phyloP scores from a whole-genome alignment of 202 grass and related monocot species.

The Schoenoplectus tabernaemontani region DNA sequence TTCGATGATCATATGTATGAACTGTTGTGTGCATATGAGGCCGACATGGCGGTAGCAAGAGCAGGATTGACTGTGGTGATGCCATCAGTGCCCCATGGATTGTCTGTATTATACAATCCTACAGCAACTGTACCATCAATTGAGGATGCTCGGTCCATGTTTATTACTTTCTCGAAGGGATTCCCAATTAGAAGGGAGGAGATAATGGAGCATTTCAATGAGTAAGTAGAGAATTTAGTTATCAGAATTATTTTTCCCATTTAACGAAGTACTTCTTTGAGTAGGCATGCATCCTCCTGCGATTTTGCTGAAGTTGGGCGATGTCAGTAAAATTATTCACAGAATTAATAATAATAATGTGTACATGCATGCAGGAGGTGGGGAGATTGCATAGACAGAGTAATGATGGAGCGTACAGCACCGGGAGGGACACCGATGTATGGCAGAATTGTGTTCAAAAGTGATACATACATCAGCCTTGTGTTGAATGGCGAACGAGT shows the following conservation, averaged over 20 bases:
- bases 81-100: background rate
- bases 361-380: constrained; percentile 25
- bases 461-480: constrained; percentile 8
- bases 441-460: constrained; percentile 36
- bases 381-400: constrained; percentile 44
- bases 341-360: background rate
- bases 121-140: background rate
- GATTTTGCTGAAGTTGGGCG: background rate
- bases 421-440: constrained; percentile 29
- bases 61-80: background rate
- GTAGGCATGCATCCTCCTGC: background rate
- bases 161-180: constrained; percentile 47
- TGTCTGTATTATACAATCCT: constrained; percentile 18
- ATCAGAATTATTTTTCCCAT: background rate
- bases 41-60: background rate
- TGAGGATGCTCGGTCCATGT: constrained; percentile 57
- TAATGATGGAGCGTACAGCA: constrained; percentile 44
- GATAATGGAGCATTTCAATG: constrained; percentile 39
- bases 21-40: constrained; percentile 19
- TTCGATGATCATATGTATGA: constrained; percentile 36
- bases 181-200: constrained; percentile 31
- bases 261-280: background rate
- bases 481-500: constrained; percentile 42
- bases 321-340: background rate
- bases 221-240: constrained; percentile 25